Conservation (phyloP, 2,329 filamentous ascomycete species). For the Ophiognomonia clavigignenti-juglandacearum region DNA sequence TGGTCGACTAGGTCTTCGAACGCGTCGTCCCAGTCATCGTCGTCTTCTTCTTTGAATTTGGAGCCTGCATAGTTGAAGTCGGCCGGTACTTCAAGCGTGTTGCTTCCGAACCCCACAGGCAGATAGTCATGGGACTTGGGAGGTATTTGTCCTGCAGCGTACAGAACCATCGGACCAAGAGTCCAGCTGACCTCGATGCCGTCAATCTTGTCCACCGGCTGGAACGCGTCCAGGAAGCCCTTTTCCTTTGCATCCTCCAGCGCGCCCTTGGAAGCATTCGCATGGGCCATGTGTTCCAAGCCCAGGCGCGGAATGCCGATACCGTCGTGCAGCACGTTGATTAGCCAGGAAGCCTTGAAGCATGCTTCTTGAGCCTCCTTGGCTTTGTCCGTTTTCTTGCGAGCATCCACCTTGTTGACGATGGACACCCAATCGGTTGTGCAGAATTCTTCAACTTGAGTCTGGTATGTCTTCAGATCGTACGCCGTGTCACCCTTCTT, state of each 20-base stretch:
- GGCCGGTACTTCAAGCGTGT: conserved; percentile 59
- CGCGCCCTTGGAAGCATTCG: conserved; percentile 69
- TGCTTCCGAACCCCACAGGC: conserved; percentile 91
- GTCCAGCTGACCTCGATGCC: conserved; percentile 96
- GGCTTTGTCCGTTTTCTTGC: conserved; percentile 72
- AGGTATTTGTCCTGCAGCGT: conserved; percentile 83
- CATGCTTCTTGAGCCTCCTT: conserved; percentile 81
- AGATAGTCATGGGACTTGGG: conserved; percentile 54
- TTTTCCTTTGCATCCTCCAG: conserved; percentile 65
- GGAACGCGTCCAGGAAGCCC: conserved; percentile 79
- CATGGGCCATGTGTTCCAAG: conserved; percentile 56
- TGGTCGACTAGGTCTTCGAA: conserved; percentile 59
- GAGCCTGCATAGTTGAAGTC: conserved; percentile 85
- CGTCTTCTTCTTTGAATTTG: conserved; percentile 35
- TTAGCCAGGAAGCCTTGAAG: conserved; percentile 97
- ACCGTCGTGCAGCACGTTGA: conserved; percentile 92
- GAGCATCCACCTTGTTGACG: conserved; percentile 51
- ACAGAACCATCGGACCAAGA: conserved; percentile 91
- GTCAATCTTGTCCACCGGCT: conserved; percentile 87
- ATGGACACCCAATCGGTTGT: conserved; percentile 77
- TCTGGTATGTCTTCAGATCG: conserved; percentile 85
- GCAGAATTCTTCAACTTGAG: conserved; percentile 80
- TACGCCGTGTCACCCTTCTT: conserved; percentile 77
- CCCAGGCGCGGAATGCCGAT: conserved; percentile 88
- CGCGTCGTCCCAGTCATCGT: conserved; percentile 47